A percentile compares a stretch with the other conserved stretches of the same genome.
Conservation (phyloP, 108 stramenopile genomes). For the Nitzschia sp. region DNA sequence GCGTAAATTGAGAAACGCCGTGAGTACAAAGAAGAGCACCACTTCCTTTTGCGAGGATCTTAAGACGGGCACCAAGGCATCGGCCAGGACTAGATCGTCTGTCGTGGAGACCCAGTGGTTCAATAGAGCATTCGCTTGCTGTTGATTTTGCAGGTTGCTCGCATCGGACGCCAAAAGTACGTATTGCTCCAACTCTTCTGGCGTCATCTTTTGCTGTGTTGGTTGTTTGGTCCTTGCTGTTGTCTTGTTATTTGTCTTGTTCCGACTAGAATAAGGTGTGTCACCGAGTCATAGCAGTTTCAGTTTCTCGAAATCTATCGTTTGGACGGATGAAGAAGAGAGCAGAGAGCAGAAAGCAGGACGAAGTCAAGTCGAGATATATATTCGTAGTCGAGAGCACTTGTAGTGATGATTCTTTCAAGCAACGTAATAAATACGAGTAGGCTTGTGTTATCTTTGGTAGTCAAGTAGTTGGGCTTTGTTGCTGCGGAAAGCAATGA, state of each 20-base stretch:
- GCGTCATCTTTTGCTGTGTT: constrained; percentile 29
- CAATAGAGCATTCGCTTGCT: constrained; percentile 30
- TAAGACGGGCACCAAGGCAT: constrained; percentile 19
- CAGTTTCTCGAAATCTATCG: no score
- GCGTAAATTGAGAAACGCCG: constrained; percentile 36
- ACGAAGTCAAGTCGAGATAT: no score
- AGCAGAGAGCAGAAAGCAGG: no score
- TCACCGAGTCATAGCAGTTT: constrained; percentile 12
- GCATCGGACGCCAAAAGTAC: constrained; percentile 34
- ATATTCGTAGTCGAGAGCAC: no score
- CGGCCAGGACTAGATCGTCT: constrained; percentile 12
- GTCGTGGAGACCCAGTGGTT: constrained; percentile 30
- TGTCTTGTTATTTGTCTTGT: background rate
- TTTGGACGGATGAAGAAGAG: no score
- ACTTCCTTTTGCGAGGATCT: constrained; percentile 24
- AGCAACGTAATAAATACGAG: no score
- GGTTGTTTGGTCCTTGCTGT: no score
- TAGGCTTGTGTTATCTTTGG: no score
- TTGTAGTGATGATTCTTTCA: no score
- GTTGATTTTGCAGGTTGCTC: constrained; percentile 25
- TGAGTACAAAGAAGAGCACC: constrained; percentile 51
- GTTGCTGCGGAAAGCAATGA: no score
- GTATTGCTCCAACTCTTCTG: constrained; percentile 34
- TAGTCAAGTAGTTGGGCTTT: no score
- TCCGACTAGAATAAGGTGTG: no score